Percentiles rank a stretch among this genome's conserved stretches.
Evolutionary conservation across 2,329 filamentous ascomycete species (phyloP).

Genomic region (Trichoderma gracile): DNA sequence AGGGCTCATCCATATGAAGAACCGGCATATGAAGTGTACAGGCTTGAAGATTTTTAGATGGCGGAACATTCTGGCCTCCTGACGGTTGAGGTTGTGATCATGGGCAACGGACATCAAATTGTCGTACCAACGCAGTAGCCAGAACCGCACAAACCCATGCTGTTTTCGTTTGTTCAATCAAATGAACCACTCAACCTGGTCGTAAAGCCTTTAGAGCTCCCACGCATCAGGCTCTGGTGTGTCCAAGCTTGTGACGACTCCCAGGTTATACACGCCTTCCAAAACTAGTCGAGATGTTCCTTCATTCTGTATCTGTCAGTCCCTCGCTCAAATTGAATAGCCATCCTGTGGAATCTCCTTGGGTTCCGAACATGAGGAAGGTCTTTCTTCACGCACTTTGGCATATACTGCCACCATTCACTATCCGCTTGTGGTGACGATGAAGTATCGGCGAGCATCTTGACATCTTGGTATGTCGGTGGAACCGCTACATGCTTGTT

Average conservation of each 20-base stretch:
- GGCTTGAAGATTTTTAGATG: slow-evolving; percentile 49
- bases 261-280: slow-evolving; percentile 4
- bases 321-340: slow-evolving; percentile 5
- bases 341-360: slow-evolving; percentile 15
- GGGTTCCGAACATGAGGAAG: neutral
- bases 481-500: too few relatives aligned
- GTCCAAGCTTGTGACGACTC: neutral
- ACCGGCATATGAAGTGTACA: slow-evolving; percentile 50
- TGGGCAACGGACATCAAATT: too few relatives aligned
- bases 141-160: too few relatives aligned
- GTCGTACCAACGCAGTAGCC: too few relatives aligned
- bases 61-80: neutral
- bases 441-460: neutral
- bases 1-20: slow-evolving; percentile 55
- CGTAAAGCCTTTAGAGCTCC: neutral
- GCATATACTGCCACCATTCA: slow-evolving; percentile 14
- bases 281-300: slow-evolving; percentile 9
- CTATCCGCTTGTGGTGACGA: neutral
- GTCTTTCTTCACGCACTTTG: neutral
- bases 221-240: neutral
- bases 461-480: too few relatives aligned
- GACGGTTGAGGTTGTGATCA: too few relatives aligned
- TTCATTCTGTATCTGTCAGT: neutral
- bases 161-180: too few relatives aligned
- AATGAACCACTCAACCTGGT: neutral